phyloP scores from a whole-genome alignment of 2,329 filamentous ascomycete genomes.

The Phoma sp. region DNA sequence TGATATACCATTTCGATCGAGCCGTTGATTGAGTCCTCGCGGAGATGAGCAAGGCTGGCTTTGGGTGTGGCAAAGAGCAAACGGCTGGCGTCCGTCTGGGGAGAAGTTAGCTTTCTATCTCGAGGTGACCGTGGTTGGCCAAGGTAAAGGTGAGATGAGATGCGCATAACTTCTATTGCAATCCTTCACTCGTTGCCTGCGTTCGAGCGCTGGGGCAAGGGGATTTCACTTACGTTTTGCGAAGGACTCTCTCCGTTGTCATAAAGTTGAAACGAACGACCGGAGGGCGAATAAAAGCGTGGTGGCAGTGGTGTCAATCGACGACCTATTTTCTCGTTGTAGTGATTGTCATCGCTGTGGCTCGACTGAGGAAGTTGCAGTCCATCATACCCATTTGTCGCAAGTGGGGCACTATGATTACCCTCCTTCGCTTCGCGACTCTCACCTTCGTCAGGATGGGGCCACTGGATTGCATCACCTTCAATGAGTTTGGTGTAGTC shows the following conservation, averaged over 20 bases:
- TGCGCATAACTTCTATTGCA: constrained; percentile 7
- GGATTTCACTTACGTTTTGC: constrained; percentile 38
- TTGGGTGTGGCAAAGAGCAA: constrained; percentile 30
- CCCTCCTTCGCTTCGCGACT: constrained; percentile 15
- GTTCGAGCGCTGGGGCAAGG: too few relatives aligned
- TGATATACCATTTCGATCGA: constrained; percentile 36
- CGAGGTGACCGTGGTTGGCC: too few relatives aligned
- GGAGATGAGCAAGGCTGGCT: constrained; percentile 5
- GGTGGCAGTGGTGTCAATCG: constrained; percentile 25
- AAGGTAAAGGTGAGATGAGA: constrained; percentile 3
- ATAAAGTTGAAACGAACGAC: constrained; percentile 25
- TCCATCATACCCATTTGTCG: constrained; percentile 3
- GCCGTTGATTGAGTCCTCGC: constrained; percentile 22
- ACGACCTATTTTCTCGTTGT: constrained; percentile 8
- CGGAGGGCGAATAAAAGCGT: constrained; percentile 41
- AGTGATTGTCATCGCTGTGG: constrained; percentile 23
- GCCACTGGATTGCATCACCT: constrained; percentile 26
- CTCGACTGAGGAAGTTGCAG: constrained; percentile 17
- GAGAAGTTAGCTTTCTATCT: constrained; percentile 14
- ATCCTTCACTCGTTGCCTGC: constrained; percentile 21
- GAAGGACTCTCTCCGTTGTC: constrained; percentile 33
- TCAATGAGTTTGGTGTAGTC: constrained; percentile 40
- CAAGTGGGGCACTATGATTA: constrained; percentile 17
- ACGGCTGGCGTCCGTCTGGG: constrained; percentile 33
- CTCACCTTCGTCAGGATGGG: constrained; percentile 14